These are phyloP conservation scores for Verbascum thapsus DNA, from an alignment of 257 asterid species.

Conservation along the genomic window DNA sequence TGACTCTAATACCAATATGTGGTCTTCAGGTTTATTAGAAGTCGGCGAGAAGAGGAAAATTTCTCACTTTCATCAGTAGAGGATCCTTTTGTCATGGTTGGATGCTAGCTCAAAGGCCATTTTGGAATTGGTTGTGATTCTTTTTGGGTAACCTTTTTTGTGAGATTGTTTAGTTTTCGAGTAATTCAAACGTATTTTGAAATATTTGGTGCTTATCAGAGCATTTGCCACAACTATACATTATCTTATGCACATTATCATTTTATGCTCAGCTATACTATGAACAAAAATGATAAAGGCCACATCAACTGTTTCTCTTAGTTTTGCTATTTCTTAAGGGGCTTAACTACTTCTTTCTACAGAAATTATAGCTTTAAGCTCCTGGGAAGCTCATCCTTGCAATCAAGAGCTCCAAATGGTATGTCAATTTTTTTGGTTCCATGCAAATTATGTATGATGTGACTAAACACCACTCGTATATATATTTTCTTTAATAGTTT, in stretches of 20 bases:
- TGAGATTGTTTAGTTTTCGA: neutral
- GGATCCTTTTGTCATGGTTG: constrained; percentile 38
- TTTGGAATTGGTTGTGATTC: constrained; percentile 55
- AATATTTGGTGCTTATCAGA: neutral
- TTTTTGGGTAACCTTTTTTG: constrained; percentile 57
- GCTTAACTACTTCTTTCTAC: no score
- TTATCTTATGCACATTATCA: neutral
- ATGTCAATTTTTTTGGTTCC: neutral
- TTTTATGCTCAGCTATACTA: no score
- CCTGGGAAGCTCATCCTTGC: neutral
- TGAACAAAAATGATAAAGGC: neutral
- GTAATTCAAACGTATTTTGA: neutral
- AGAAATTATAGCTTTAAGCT: neutral
- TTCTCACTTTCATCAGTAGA: constrained; percentile 37
- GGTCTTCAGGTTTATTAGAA: constrained; percentile 33
- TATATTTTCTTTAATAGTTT: no score
- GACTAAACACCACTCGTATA: no score
- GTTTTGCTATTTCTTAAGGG: no score
- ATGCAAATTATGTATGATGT: neutral
- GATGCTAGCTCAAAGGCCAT: constrained; percentile 40
- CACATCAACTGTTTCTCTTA: neutral
- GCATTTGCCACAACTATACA: no score
- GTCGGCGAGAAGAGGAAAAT: constrained; percentile 23
- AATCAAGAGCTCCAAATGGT: neutral
- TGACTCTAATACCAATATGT: constrained; percentile 15